These are phyloP conservation scores for Juglanconis juglandina DNA, from an alignment of 2,329 filamentous ascomycete genomes.

Conservation along the genomic window DNA sequence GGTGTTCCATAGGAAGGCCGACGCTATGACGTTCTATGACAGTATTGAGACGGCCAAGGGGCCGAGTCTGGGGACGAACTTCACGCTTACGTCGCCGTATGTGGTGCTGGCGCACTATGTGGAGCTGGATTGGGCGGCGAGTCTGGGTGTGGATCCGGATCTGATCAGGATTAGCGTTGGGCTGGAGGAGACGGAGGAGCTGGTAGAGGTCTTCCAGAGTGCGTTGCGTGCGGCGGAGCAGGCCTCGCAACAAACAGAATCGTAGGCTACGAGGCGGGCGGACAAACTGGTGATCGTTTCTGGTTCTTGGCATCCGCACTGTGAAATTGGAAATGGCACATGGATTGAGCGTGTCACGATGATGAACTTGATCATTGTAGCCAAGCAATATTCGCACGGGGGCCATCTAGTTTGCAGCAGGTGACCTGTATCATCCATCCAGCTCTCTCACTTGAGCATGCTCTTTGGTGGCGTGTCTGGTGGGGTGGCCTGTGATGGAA, in stretches of 20 bases:
- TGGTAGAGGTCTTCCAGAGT: slow-evolving; percentile 60
- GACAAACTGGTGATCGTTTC: background rate
- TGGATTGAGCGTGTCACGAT: too few relatives aligned
- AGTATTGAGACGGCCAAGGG: slow-evolving; percentile 84
- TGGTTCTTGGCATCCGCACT: background rate
- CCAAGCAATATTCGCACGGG: too few relatives aligned
- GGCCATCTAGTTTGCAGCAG: too few relatives aligned
- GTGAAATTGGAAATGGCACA: background rate
- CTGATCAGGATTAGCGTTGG: slow-evolving; percentile 87
- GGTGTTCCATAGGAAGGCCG: slow-evolving; percentile 66
- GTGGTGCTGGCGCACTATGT: slow-evolving; percentile 86
- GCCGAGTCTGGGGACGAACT: slow-evolving; percentile 93
- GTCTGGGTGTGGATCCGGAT: slow-evolving; percentile 76
- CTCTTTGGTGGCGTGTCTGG: too few relatives aligned
- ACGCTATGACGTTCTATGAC: slow-evolving; percentile 82
- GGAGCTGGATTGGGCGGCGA: slow-evolving; percentile 85
- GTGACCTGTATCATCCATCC: too few relatives aligned
- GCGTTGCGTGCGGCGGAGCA: slow-evolving; percentile 63
- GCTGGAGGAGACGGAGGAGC: slow-evolving; percentile 69
- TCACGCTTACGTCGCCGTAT: slow-evolving; percentile 88
- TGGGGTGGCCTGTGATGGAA: too few relatives aligned
- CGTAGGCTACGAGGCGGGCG: background rate
- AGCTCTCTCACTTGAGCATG: too few relatives aligned
- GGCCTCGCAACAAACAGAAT: background rate
- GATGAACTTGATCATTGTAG: too few relatives aligned